Evolutionary conservation across 1,284 basidiomycete genomes (phyloP).

Genomic region (Trichosporon sp.): DNA sequence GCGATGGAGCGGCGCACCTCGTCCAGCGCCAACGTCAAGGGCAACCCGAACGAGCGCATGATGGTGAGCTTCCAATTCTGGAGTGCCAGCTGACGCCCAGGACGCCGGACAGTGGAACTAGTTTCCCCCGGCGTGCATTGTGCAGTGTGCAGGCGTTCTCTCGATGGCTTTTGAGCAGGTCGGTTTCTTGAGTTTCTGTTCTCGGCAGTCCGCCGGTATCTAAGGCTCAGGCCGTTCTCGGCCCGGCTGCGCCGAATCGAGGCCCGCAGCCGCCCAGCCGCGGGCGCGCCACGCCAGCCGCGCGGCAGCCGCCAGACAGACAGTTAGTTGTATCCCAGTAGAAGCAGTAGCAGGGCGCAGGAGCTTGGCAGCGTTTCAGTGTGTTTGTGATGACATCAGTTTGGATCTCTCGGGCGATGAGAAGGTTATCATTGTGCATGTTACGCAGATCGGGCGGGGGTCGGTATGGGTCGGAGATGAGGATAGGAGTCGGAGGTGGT

Average conservation of each 20-base stretch:
- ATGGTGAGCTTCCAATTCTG: slow-evolving; percentile 42
- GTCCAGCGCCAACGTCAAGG: slow-evolving; percentile 10
- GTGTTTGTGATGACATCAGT: neutral
- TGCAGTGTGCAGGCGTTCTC: too few species aligned
- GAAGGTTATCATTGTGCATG: neutral
- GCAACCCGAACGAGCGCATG: slow-evolving; percentile 34
- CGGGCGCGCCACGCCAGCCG: neutral
- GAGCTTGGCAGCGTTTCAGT: neutral
- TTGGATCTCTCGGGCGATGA: neutral
- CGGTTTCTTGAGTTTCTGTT: neutral
- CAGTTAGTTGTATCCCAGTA: neutral
- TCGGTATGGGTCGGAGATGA: neutral
- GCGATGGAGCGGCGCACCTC: slow-evolving; percentile 30
- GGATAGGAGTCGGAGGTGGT: neutral
- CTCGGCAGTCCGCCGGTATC: neutral
- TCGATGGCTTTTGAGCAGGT: too few species aligned
- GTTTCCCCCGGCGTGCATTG: too few species aligned
- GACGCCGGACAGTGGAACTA: slow-evolving; percentile 24
- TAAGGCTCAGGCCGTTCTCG: too few species aligned
- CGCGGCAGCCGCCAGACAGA: too few species aligned
- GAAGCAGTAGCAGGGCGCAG: neutral
- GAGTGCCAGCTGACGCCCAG: slow-evolving; percentile 10
- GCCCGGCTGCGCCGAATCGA: too few species aligned
- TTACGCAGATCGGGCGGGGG: neutral
- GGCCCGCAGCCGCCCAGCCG: neutral